Conservation (phyloP, 495 filamentous ascomycete species). For the Hypoxylon lienhwacheense region DNA sequence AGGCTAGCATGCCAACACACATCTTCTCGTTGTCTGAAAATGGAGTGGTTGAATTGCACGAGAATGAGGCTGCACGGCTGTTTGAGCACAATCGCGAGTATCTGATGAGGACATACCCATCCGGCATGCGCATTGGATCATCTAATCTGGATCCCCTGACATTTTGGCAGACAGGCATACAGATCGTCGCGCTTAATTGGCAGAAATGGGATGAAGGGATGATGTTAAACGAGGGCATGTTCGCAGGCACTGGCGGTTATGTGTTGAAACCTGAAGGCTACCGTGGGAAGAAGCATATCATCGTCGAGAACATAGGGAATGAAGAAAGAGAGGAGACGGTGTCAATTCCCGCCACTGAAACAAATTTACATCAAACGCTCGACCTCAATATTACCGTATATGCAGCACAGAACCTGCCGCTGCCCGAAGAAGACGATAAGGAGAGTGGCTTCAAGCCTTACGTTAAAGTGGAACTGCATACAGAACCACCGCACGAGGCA, state of each 20-base stretch:
- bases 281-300: constrained; percentile 32
- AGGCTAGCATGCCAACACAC: constrained; percentile 73
- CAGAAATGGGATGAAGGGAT: constrained; percentile 86
- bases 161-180: constrained; percentile 88
- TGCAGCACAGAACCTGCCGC: constrained; percentile 59
- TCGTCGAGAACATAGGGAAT: constrained; percentile 1
- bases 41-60: constrained; percentile 70
- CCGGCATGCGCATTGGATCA: constrained; percentile 75
- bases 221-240: constrained; percentile 97
- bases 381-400: constrained; percentile 57
- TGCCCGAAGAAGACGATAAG: constrained; percentile 56
- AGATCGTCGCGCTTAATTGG: constrained; percentile 95
- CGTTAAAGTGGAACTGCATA: constrained; percentile 79
- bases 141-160: constrained; percentile 81
- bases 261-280: constrained; percentile 75
- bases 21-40: constrained; percentile 86
- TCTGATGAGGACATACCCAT: constrained; percentile 89
- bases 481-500: constrained; percentile 62
- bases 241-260: constrained; percentile 76
- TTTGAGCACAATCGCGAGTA: constrained; percentile 82
- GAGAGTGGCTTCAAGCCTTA: constrained; percentile 71
- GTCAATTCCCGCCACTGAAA: constrained; percentile 32
- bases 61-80: constrained; percentile 59
- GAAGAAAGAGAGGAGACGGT: too few species aligned
- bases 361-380: constrained; percentile 50